These are phyloP conservation scores for Pseudocercospora ulei DNA, from an alignment of 2,329 filamentous ascomycete genomes.

Conservation along the genomic window DNA sequence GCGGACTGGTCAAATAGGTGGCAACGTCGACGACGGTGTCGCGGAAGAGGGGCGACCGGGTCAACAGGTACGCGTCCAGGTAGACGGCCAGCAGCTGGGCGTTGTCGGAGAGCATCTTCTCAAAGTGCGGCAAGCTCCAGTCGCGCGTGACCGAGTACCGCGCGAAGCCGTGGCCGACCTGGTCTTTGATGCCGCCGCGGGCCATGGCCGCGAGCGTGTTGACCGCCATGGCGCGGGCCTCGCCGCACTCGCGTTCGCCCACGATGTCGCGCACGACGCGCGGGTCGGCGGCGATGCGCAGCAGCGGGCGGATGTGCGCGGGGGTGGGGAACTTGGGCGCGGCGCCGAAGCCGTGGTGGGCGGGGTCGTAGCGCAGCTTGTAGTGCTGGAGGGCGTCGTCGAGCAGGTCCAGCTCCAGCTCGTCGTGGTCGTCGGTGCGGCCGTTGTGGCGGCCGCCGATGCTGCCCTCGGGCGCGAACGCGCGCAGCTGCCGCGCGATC, in stretches of 20 bases:
- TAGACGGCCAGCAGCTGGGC: slow-evolving; percentile 74
- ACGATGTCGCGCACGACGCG: slow-evolving; percentile 71
- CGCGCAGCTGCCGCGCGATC: slow-evolving; percentile 67
- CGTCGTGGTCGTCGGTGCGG: slow-evolving; percentile 45
- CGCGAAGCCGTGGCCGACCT: slow-evolving; percentile 67
- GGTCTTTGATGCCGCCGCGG: slow-evolving; percentile 61
- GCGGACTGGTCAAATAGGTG: slow-evolving; percentile 68
- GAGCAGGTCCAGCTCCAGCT: slow-evolving; percentile 77
- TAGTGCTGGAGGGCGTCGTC: slow-evolving; percentile 84
- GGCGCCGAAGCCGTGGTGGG: slow-evolving; percentile 63
- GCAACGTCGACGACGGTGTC: slow-evolving; percentile 71
- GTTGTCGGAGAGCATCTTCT: slow-evolving; percentile 94
- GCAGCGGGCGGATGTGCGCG: slow-evolving; percentile 69
- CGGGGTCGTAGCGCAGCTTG: slow-evolving; percentile 64
- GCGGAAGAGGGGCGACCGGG: slow-evolving; percentile 60
- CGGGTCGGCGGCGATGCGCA: slow-evolving; percentile 64
- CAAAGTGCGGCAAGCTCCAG: slow-evolving; percentile 92
- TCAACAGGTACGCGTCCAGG: slow-evolving; percentile 70
- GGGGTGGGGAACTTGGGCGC: slow-evolving; percentile 88
- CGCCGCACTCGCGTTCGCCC: slow-evolving; percentile 64
- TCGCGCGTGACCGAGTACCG: slow-evolving; percentile 83
- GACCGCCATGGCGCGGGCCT: slow-evolving; percentile 68
- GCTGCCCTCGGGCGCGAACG: slow-evolving; percentile 82
- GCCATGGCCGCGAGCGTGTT: slow-evolving; percentile 72
- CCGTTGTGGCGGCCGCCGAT: slow-evolving; percentile 37